These are phyloP conservation scores for Penicillium bialowiezense DNA, from an alignment of 495 filamentous ascomycete species.

Conservation along the genomic window DNA sequence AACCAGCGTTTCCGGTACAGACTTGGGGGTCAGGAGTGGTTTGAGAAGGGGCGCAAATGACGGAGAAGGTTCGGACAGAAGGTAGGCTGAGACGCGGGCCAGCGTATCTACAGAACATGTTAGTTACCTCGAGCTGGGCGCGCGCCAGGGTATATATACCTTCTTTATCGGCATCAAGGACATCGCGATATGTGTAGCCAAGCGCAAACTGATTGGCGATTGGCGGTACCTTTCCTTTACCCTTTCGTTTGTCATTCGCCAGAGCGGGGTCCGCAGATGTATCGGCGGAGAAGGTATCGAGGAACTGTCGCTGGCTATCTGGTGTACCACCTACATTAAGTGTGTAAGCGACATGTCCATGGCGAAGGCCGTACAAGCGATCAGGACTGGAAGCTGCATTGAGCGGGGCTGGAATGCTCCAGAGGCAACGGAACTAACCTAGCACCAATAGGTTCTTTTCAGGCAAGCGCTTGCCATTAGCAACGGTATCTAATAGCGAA, in stretches of 20 bases:
- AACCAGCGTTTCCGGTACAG: conserved; percentile 82
- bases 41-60: conserved; percentile 80
- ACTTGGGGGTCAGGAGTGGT: conserved; percentile 80
- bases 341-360: conserved; percentile 17
- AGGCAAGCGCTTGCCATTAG: conserved; percentile 84
- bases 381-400: conserved; percentile 1
- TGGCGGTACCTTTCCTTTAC: conserved; percentile 65
- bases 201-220: conserved; percentile 91
- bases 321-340: conserved; percentile 69
- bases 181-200: conserved; percentile 94
- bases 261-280: conserved; percentile 44
- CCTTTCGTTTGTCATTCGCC: conserved; percentile 58
- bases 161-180: conserved; percentile 92
- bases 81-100: conserved; percentile 86
- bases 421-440: conserved; percentile 46
- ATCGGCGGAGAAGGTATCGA: conserved; percentile 73
- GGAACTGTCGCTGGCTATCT: conserved; percentile 84
- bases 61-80: conserved; percentile 77
- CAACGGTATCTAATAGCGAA: conserved; percentile 85
- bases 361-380: not conserved
- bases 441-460: conserved; percentile 90
- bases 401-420: conserved; percentile 3
- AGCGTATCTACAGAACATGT: conserved; percentile 63
- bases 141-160: conserved; percentile 41
- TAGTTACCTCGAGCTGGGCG: not conserved